Evolutionary conservation across 176 grass and related monocot genomes (phyloP), one percentile per base, ranked within the genome.

Genomic region (Chrysopogon serrulatus): DNA sequence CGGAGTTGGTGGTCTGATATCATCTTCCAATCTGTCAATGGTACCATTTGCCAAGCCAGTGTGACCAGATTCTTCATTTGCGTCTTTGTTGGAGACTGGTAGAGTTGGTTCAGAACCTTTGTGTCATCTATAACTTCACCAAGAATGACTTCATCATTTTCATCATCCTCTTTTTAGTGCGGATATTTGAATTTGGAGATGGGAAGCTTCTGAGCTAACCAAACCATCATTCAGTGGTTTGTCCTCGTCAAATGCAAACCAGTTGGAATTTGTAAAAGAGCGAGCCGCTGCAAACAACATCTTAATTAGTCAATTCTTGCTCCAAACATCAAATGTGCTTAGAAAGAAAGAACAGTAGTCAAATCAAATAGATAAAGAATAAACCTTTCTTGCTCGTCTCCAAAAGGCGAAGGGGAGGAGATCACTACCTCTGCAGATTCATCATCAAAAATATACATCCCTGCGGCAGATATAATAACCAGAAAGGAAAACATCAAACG

Each of bases 391-490:
- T 84, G 95, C 10, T 91, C 92, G 6, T 91, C 87, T 70, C 90
- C 89, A n/a, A n/a, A 27, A 98, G 83, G 33, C 92, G 92, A 82
- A 98, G n/a, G 91, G 68, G 93, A 93, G 68, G 93, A 95, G 26
- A 95, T 95, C 56, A 98, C 91, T 71, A 95, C 95, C 87, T 98
- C 95, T 15, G 95, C 95, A 64, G 95, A 87, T 83, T 98, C 95
- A 85, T 98, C 95, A 71, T 98, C 95, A n/a, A 91, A 98, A 98
- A 90, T 98, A 98, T 77, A 89, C 92, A 85, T 98, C n/a, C 96
- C 96, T 98, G 82, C 15, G 53, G 68, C 64, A 68, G 26, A 77
- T n/a, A 49, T 76, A 76, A 71, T 31, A 61, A 26, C 65, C 16
- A 71, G 35, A 90, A 78, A 86, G 4, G 26, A 4, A 45, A 68